A percentile compares a stretch with the other conserved stretches of the same genome.
These are phyloP conservation scores for Grosmannia clavigera DNA, from an alignment of 2,329 filamentous ascomycete species.

Conservation along the genomic window DNA sequence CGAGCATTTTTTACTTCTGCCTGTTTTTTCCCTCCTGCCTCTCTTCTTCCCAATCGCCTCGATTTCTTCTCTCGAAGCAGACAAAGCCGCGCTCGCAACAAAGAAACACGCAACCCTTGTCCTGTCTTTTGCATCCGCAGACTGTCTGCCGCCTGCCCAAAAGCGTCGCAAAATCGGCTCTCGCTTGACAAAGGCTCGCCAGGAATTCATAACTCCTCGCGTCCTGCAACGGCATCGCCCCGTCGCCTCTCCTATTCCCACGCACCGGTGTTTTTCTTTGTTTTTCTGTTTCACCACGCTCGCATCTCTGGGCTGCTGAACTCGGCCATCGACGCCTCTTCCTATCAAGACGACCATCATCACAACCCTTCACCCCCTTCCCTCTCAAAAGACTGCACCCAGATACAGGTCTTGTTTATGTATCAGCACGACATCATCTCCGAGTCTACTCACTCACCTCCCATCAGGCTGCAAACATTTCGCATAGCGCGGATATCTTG, in stretches of 20 bases:
- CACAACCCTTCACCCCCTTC: not conserved
- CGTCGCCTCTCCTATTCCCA: not conserved
- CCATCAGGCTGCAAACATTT: slow-evolving; percentile 94
- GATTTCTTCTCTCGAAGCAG: not conserved
- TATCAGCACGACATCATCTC: slow-evolving; percentile 89
- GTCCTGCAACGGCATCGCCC: not conserved
- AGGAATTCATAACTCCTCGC: not conserved
- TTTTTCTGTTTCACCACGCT: too few species aligned
- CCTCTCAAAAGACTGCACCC: slow-evolving; percentile 5
- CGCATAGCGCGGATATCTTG: slow-evolving; percentile 90
- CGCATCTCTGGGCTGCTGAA: not conserved
- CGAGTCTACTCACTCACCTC: slow-evolving; percentile 88
- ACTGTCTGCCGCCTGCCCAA: not conserved
- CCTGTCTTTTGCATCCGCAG: not conserved
- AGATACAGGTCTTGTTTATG: slow-evolving; percentile 64
- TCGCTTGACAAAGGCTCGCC: not conserved
- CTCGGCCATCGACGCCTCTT: not conserved
- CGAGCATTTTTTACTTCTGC: not conserved
- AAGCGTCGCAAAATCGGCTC: not conserved
- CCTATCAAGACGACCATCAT: not conserved
- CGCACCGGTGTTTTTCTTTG: not conserved
- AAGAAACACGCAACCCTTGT: not conserved
- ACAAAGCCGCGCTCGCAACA: not conserved
- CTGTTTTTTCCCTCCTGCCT: not conserved
- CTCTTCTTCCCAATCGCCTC: not conserved